Base-by-base conservation (phyloP, 2,329 filamentous ascomycete genomes). In the Drechslerella dactyloides region DNA sequence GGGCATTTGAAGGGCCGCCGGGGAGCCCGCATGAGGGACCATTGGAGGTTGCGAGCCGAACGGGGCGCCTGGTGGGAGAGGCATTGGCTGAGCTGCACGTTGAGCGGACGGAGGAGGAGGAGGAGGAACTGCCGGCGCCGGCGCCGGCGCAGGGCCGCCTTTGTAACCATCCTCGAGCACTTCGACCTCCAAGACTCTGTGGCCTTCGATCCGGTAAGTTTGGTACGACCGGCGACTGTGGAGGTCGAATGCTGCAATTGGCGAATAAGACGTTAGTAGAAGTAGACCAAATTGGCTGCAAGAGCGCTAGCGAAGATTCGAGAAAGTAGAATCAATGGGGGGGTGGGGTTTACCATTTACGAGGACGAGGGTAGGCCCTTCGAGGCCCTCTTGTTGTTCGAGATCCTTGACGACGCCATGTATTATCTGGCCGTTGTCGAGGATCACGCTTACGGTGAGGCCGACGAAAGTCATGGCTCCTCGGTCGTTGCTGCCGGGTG, bases 341-440 rank as follows among this genome's bases (percentile, higher is more conserved):
- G 10, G 19, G 73, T 62, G 76, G 50, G 24, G 24, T 37, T 8
- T 81, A 91, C 90, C 90, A 81, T 94, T 85, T 64, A 85, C 85
- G 58, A 96, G 83, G 30, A 86, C 87, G 74, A 96, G 81, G 72
- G 87, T 88, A 77, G 86, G 84, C 24, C 89, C 87, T 73, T 88
- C 84, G 60, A 93, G 87, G 75, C 87, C 84, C 70, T 86, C 85
- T n/a, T n/a, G n/a, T n/a, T n/a, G n/a, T 73, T 88, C 84, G 60
- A 93, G 87, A 75, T 87, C 84, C 70, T 86, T 84, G 37, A 96
- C 89, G 21, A 86, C 85, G 57, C 91, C 91, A 72, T 87, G 86
- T 55, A 93, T 81, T 46, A 85, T 85, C 70, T 85, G 85, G 1
- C 85, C 83, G 58, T 89, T 88, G 76, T 84, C 85, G 74, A 94